phyloP scores from a whole-genome alignment of 768 basidiomycete species.

The Cytidiella melzeri region DNA sequence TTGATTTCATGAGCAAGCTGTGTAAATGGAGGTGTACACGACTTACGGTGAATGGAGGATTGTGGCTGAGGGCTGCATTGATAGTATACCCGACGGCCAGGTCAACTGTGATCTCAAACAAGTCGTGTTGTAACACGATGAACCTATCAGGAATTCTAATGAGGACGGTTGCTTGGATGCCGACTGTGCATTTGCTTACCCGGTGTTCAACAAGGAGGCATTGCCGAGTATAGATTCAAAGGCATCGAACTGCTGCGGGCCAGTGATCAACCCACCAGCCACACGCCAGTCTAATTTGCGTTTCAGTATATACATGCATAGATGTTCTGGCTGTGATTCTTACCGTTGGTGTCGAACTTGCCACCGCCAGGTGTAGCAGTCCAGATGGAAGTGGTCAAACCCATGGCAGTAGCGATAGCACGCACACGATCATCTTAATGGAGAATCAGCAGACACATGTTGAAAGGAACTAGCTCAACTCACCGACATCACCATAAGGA shows the following conservation, averaged over 20 bases:
- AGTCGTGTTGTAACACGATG: conserved; percentile 85
- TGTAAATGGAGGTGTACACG: not conserved
- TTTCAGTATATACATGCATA: not conserved
- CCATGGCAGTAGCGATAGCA: conserved; percentile 86
- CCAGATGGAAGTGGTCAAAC: conserved; percentile 89
- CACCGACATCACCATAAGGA: conserved; percentile 77
- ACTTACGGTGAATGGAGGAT: conserved; percentile 59
- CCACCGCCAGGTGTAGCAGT: conserved; percentile 51
- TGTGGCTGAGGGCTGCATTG: conserved; percentile 61
- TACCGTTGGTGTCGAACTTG: conserved; percentile 71
- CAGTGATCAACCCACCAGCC: conserved; percentile 64
- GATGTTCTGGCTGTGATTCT: conserved; percentile 10
- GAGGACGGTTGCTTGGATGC: not conserved
- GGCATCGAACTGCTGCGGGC: conserved; percentile 55
- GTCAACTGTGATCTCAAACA: conserved; percentile 81
- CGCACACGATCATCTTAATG: conserved; percentile 82
- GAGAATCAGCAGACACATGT: conserved; percentile 1
- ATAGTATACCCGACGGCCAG: conserved; percentile 86
- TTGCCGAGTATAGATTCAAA: conserved; percentile 73
- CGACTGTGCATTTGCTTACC: too few relatives aligned
- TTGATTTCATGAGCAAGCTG: not conserved
- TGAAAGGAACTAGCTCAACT: conserved; percentile 3
- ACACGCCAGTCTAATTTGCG: conserved; percentile 73
- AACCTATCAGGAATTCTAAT: conserved; percentile 46
- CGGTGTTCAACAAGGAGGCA: conserved; percentile 52